Base-by-base conservation (phyloP, 1,139 yeast species). In the Kurtzmaniella natalensis region DNA sequence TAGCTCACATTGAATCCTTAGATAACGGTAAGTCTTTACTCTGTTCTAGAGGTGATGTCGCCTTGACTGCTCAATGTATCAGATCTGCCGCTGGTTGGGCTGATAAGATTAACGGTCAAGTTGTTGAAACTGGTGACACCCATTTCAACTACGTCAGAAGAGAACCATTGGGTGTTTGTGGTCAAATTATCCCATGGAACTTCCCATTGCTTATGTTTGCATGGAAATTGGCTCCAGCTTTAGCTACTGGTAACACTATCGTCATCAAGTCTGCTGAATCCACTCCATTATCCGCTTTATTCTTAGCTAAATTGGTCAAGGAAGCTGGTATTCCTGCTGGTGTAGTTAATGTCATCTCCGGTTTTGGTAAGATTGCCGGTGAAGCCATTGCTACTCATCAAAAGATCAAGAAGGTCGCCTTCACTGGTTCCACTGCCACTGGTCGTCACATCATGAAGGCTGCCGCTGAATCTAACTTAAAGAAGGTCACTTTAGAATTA, bases 121-220 rank as follows among this genome's bases (percentile, higher is more conserved):
- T 77, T 35, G 72, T 84, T 48, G 76, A 79, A 48, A 76, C 84
- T 35, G 83, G 81, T 48, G 64, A 67, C 32, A 53, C 67, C 30
- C 78, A 78, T 50, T 70, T 83, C 49, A 79, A 76, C 44, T 83
- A 76, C 61, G 64, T 68, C 38, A 61, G 67, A 51, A 60, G 60
- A 47, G 88, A 81, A 61, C 87, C 92, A 41, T 56, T 82, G 45
- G 89, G 89, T 51, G 89, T 82, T 32, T 80, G 86, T 61, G 92
- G 89, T 39, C 85, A 80, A 57, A 79, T 82, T 46, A 81, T 84
- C 48, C 94, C 94, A 47, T 84, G 94, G 94, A 84, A 84, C 61
- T 85, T 83, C 78, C 94, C 94, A 45, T 62, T 85, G 45, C 67
- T 83, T 57, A 81, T 85, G 87, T 78, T 82, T 66, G 63, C 88